Evolutionary conservation across 495 filamentous ascomycete species (phyloP).

Genomic region (Articulospora tetracladia): DNA sequence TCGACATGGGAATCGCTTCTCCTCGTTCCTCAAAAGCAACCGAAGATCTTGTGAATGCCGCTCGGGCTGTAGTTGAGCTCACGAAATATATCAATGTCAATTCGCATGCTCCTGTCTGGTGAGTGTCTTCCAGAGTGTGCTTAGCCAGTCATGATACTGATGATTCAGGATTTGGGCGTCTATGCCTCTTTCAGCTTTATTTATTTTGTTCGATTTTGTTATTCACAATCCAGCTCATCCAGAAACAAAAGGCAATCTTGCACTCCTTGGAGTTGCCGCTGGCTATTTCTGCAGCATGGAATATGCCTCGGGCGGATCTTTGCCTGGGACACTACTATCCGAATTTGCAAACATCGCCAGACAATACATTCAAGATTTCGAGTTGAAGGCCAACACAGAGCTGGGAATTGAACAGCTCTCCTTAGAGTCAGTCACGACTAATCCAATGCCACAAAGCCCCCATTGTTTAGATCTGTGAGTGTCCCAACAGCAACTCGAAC

Average conservation of each 20-base stretch:
- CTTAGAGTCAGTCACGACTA: background rate
- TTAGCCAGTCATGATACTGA: background rate
- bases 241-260: conserved; percentile 32
- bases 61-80: conserved; percentile 26
- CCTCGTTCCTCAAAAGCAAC: background rate
- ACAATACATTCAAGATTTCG: conserved; percentile 27
- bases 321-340: conserved; percentile 28
- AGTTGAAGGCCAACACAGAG: background rate
- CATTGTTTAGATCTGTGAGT: background rate
- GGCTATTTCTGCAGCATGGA: conserved; percentile 33
- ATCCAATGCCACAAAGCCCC: background rate
- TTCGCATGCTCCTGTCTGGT: conserved; percentile 32
- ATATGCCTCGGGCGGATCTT: conserved; percentile 28
- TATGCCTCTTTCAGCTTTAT: conserved; percentile 33
- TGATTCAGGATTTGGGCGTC: conserved; percentile 20
- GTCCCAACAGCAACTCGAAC: background rate
- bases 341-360: conserved; percentile 33
- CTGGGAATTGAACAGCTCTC: background rate
- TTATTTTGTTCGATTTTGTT: conserved; percentile 38
- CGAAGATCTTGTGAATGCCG: background rate
- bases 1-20: conserved; percentile 5
- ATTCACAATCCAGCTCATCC: conserved; percentile 35
- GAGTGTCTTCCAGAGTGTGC: conserved; percentile 3
- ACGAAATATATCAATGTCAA: conserved; percentile 31
- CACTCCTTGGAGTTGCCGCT: conserved; percentile 29